These are phyloP conservation scores for Prunus armeniaca DNA, from an alignment of 306 rosid species.

Conservation along the genomic window DNA sequence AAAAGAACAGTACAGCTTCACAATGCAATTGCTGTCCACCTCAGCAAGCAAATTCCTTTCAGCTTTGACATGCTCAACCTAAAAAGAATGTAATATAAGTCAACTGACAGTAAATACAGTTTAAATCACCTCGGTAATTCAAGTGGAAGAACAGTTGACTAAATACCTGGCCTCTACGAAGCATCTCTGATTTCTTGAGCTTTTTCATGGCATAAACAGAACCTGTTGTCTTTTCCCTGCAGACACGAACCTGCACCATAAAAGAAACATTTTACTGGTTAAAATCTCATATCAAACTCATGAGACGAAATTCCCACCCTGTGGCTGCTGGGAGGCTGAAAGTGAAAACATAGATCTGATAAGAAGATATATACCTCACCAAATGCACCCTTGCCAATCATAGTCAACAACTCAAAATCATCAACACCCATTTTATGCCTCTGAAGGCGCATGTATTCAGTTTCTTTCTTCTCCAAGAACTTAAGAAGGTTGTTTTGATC, in stretches of 20 bases:
- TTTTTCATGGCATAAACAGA: conserved; percentile 98
- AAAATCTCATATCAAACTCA: neutral
- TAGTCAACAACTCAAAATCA: conserved; percentile 90
- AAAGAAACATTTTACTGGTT: conserved; percentile 32
- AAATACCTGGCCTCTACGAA: conserved; percentile 96
- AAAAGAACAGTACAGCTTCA: conserved; percentile 91
- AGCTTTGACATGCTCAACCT: conserved; percentile 98
- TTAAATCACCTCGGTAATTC: conserved; percentile 12
- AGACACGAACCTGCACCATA: conserved; percentile 79
- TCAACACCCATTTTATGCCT: conserved; percentile 98
- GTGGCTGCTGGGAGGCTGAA: neutral
- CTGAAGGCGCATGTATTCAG: conserved; percentile 97
- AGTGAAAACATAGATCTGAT: neutral
- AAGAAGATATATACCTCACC: conserved; percentile 71
- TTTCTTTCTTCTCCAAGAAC: conserved; percentile 94
- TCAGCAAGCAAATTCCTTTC: conserved; percentile 99
- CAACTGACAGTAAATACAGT: conserved; percentile 20
- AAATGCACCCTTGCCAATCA: conserved; percentile 98
- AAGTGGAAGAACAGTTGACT: conserved; percentile 25
- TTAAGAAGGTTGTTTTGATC: conserved; percentile 92
- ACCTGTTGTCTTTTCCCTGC: conserved; percentile 81
- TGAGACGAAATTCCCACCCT: neutral
- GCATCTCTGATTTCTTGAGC: conserved; percentile 98
- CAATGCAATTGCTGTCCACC: conserved; percentile 97
- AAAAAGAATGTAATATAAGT: conserved; percentile 2